Percentiles rank a stretch among this genome's conserved stretches.
Conservation (phyloP, 2,329 filamentous ascomycete genomes). For the Colletotrichum cereale region DNA sequence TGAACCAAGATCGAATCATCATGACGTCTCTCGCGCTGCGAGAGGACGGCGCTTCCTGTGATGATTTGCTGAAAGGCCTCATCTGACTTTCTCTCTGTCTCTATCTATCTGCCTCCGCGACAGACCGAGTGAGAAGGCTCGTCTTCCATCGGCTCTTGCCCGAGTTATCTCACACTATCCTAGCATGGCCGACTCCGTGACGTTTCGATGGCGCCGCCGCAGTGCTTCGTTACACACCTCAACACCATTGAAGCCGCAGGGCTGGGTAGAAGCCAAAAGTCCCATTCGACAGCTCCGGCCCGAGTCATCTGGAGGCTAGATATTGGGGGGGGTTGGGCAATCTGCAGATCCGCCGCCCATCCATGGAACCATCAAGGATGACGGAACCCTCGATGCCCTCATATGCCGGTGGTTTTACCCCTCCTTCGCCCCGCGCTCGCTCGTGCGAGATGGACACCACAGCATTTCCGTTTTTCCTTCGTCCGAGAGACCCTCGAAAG, state of each 20-base stretch:
- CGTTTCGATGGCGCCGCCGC: background rate
- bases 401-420: slow-evolving; percentile 3
- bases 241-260: background rate
- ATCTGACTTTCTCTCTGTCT: background rate
- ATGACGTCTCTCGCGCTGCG: slow-evolving; percentile 4
- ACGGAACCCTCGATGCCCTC: slow-evolving; percentile 3
- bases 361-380: background rate
- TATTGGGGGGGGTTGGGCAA: background rate
- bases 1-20: slow-evolving; percentile 9
- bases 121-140: background rate
- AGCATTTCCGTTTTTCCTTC: background rate
- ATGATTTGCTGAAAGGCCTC: slow-evolving; percentile 4
- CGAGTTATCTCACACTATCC: background rate
- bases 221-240: background rate
- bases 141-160: background rate
- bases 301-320: background rate
- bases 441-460: background rate
- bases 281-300: too few relatives aligned
- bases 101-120: background rate
- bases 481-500: background rate
- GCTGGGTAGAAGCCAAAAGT: background rate
- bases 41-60: background rate
- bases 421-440: background rate
- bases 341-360: background rate
- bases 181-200: too few relatives aligned